A percentile compares a stretch with the other conserved stretches of the same genome.
These are phyloP conservation scores for Torrubiella hemipterigena DNA, from an alignment of 2,329 filamentous ascomycete genomes.

Conservation along the genomic window DNA sequence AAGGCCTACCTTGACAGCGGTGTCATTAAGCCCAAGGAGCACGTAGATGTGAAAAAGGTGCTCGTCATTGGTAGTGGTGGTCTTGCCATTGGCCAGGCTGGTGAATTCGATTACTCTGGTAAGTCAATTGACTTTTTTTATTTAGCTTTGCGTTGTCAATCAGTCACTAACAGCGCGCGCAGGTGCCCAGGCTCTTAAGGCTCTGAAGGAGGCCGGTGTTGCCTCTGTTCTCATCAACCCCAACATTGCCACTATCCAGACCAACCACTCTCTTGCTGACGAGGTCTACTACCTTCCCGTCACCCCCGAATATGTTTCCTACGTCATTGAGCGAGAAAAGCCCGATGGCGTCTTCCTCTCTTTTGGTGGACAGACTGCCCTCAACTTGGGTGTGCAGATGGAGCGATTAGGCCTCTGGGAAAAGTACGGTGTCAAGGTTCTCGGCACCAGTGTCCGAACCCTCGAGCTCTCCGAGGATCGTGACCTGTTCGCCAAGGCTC, in stretches of 20 bases:
- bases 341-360: slow-evolving; percentile 96
- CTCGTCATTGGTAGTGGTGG: slow-evolving; percentile 93
- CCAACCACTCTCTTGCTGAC: slow-evolving; percentile 88
- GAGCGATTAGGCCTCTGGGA: slow-evolving; percentile 92
- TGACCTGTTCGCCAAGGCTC: slow-evolving; percentile 87
- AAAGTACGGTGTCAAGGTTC: slow-evolving; percentile 87
- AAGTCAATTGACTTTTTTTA: slow-evolving; percentile 24
- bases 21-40: slow-evolving; percentile 64
- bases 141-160: slow-evolving; percentile 1
- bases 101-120: slow-evolving; percentile 99
- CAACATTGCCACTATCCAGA: slow-evolving; percentile 97
- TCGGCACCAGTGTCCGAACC: slow-evolving; percentile 89
- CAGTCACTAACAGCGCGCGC: slow-evolving; percentile 6
- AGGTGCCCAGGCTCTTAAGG: slow-evolving; percentile 95
- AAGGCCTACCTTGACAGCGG: slow-evolving; percentile 85
- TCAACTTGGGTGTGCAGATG: slow-evolving; percentile 96
- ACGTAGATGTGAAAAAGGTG: slow-evolving; percentile 91
- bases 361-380: slow-evolving; percentile 92
- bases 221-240: slow-evolving; percentile 90
- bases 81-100: slow-evolving; percentile 91
- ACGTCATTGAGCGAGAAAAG: slow-evolving; percentile 91
- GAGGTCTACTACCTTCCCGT: slow-evolving; percentile 98
- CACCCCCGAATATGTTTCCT: slow-evolving; percentile 92
- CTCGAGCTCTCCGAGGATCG: slow-evolving; percentile 91
- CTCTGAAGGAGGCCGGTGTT: slow-evolving; percentile 89